Evolutionary conservation across 305 asterid species (phyloP), one percentile per base, ranked within the genome.

Genomic region (Fraxinus platypoda): DNA sequence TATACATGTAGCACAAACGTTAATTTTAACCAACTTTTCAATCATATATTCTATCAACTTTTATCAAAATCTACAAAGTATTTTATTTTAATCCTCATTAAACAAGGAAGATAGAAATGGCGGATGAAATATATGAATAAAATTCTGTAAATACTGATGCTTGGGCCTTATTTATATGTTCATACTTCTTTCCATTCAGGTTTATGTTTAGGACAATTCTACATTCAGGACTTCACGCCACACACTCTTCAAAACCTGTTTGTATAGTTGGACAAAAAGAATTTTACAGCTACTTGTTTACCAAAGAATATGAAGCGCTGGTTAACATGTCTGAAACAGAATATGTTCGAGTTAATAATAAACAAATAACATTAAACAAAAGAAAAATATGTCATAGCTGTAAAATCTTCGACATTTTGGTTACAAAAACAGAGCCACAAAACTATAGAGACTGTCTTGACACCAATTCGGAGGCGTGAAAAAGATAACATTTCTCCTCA

Each of bases 391-490:
- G 26, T 28, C 71, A 8, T 13, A 28, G 59, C 76, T 25, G 31
- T 30, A 75, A 37, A 31, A 71, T 35, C 75, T 81, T 68, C 71
- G 76, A 70, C 79, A 23, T 57, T 75, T 81, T 78, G 83, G 59
- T 4, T 71, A 76, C 80, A 78, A 34, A 78, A 77, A 28, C 25
- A 8, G 59, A 75, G 68, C 46, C 71, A 78, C 33, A 86, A 79
- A 33, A 35, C 78, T 71, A 75, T 46, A 77, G 23, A 52, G 35
- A 66, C 66, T 25, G 75, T 38, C 54, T 30, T 17, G 26, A 25
- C 3, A 79, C 59, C 64, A 83, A 19, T 49, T 28, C 79, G 75
- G 73, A 70, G 2, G 30, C 35, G 19, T 9, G 23, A 30, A 31
- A 70, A 3, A 0, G 2, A 13, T 52, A 2, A 15, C 75, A 12